Conservation (phyloP, 164 flowering plant genomes). For the Chimonanthus salicifolius region DNA sequence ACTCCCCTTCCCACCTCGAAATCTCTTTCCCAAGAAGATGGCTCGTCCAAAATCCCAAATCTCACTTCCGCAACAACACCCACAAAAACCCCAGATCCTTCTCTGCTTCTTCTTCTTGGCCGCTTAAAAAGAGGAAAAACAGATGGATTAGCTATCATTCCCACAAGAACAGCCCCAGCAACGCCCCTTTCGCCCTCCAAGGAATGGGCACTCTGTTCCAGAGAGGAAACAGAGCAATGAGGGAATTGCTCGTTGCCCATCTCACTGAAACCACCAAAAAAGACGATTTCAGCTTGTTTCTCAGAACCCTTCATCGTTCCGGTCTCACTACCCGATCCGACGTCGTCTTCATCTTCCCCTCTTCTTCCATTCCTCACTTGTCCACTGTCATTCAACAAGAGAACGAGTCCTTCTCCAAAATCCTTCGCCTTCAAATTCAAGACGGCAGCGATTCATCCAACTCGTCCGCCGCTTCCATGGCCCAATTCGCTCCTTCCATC, state of each 20-base stretch:
- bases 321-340: slow-evolving; percentile 50
- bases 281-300: slow-evolving; percentile 41
- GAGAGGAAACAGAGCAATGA: slow-evolving; percentile 65
- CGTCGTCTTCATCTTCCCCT: slow-evolving; percentile 42
- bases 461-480: background rate
- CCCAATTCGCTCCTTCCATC: slow-evolving; percentile 30
- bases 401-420: slow-evolving; percentile 43
- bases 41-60: slow-evolving; percentile 15
- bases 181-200: slow-evolving; percentile 46
- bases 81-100: background rate
- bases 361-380: slow-evolving; percentile 12
- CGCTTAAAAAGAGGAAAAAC: background rate
- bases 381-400: slow-evolving; percentile 41
- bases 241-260: slow-evolving; percentile 67
- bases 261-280: slow-evolving; percentile 29
- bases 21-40: slow-evolving; percentile 22
- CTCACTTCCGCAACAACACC: background rate
- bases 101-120: background rate
- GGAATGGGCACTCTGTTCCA: slow-evolving; percentile 65
- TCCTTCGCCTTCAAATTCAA: slow-evolving; percentile 27
- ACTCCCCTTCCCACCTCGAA: background rate
- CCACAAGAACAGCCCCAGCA: background rate
- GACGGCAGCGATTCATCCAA: slow-evolving; percentile 5
- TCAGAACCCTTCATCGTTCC: slow-evolving; percentile 48
- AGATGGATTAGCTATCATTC: background rate